Evolutionary conservation across 2,329 filamentous ascomycete species (phyloP).

Genomic region (Tricladium varicosporioides): DNA sequence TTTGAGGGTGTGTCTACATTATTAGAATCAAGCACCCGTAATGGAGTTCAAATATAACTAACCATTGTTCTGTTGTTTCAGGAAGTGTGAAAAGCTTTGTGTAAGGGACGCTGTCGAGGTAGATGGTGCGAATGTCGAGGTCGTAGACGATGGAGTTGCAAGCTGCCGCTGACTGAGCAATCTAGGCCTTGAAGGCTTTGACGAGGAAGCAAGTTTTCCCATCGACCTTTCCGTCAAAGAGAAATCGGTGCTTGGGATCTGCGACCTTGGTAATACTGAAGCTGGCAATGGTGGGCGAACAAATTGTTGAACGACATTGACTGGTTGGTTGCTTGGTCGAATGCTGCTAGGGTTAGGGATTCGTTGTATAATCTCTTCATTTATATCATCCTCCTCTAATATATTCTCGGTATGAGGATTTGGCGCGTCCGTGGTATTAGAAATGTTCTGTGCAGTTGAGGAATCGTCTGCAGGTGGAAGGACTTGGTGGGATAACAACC

Average conservation of each 20-base stretch:
- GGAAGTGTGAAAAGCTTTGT: slow-evolving; percentile 20
- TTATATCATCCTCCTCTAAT: slow-evolving; percentile 14
- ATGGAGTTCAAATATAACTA: not conserved
- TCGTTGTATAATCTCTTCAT: slow-evolving; percentile 12
- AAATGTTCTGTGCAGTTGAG: slow-evolving; percentile 6
- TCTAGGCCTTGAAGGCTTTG: slow-evolving; percentile 24
- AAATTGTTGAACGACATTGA: slow-evolving; percentile 27
- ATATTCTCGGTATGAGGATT: slow-evolving; percentile 1
- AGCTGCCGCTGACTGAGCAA: slow-evolving; percentile 32
- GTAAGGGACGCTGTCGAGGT: slow-evolving; percentile 17
- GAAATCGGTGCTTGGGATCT: too few species aligned
- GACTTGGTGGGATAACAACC: slow-evolving; percentile 32
- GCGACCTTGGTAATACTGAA: slow-evolving; percentile 7
- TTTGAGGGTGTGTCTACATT: slow-evolving; percentile 25
- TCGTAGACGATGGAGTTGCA: slow-evolving; percentile 32
- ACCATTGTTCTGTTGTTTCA: slow-evolving; percentile 24
- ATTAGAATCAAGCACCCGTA: too few species aligned
- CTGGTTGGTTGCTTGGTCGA: slow-evolving; percentile 12
- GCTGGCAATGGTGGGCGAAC: slow-evolving; percentile 20
- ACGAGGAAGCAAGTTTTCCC: slow-evolving; percentile 31
- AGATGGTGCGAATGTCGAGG: slow-evolving; percentile 16
- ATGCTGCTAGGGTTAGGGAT: slow-evolving; percentile 13
- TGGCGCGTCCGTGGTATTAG: slow-evolving; percentile 7
- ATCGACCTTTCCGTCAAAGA: slow-evolving; percentile 24
- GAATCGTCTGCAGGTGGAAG: slow-evolving; percentile 23